These are phyloP conservation scores for Datura wrightii DNA, from an alignment of 257 asterid genomes.

Conservation along the genomic window DNA sequence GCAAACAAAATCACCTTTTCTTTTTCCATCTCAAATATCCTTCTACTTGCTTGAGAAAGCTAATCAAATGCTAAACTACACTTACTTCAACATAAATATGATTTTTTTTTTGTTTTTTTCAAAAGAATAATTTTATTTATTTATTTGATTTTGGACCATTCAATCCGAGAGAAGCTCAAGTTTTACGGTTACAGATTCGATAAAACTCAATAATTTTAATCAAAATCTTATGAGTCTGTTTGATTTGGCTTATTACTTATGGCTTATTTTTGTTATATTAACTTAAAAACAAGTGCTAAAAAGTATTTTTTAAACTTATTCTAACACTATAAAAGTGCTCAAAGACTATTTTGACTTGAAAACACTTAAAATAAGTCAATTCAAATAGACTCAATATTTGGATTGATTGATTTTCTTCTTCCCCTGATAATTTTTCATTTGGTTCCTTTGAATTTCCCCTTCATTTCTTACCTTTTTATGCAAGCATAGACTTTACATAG, in stretches of 20 bases:
- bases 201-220: no score
- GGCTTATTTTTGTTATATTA: no score
- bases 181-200: neutral
- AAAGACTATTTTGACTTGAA: no score
- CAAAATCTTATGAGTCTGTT: no score
- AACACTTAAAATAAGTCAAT: no score
- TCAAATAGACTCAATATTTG: no score
- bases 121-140: neutral
- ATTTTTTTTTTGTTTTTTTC: neutral
- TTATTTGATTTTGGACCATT: neutral
- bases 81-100: neutral
- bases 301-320: no score
- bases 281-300: no score
- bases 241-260: no score
- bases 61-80: neutral
- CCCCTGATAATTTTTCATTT: neutral
- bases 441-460: neutral
- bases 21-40: neutral
- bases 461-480: slow-evolving; percentile 14
- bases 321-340: no score
- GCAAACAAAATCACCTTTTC: neutral
- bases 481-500: neutral
- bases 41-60: neutral
- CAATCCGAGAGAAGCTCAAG: neutral
- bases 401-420: neutral